Percentiles rank a stretch among this genome's conserved stretches.
These are phyloP conservation scores for Postia placenta DNA, from an alignment of 768 basidiomycete genomes.

Conservation along the genomic window DNA sequence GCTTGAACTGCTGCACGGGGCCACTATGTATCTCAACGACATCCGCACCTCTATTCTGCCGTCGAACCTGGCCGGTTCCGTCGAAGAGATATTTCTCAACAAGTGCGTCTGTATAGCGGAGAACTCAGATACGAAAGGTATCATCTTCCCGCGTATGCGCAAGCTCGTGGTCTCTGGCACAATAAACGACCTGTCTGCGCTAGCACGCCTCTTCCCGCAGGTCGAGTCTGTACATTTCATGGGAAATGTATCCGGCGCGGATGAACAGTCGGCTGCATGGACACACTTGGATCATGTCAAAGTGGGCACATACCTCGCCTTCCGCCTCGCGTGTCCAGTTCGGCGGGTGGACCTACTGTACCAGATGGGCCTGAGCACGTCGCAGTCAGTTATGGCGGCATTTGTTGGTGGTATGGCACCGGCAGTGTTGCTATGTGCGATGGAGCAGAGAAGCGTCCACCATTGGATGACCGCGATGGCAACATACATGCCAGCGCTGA, in stretches of 20 bases:
- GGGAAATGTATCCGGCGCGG: background rate
- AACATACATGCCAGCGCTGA: background rate
- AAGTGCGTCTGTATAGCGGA: background rate
- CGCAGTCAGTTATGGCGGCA: background rate
- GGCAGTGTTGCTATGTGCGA: background rate
- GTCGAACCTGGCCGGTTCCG: background rate
- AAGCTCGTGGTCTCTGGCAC: background rate
- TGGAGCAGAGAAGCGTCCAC: background rate
- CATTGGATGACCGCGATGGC: background rate
- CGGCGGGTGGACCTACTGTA: background rate
- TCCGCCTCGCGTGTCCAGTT: background rate
- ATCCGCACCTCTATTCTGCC: background rate
- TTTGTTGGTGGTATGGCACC: background rate
- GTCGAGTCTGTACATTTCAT: background rate
- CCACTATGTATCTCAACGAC: background rate
- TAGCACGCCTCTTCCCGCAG: background rate
- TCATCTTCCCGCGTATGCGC: background rate
- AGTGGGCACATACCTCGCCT: background rate
- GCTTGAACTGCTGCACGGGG: background rate
- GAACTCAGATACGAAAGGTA: background rate
- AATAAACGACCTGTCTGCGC: background rate
- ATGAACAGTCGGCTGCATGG: background rate
- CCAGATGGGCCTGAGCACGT: background rate
- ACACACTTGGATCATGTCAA: background rate
- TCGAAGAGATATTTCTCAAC: background rate